phyloP scores from a whole-genome alignment of 2,329 filamentous ascomycete species.

The Didymella keratinophila region DNA sequence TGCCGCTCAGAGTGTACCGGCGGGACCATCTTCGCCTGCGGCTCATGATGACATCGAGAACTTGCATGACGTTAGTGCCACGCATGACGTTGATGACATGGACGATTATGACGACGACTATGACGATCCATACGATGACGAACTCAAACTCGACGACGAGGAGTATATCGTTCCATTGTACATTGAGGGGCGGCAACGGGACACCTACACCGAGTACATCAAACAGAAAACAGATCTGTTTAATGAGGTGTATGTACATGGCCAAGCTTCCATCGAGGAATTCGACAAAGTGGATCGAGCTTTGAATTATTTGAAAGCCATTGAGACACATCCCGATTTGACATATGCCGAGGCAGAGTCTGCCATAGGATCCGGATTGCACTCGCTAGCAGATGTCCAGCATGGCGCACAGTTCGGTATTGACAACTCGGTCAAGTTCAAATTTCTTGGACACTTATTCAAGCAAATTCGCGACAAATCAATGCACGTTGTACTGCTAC shows the following conservation, averaged over 20 bases:
- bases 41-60: slow-evolving; percentile 30
- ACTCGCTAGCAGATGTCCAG: slow-evolving; percentile 29
- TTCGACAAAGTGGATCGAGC: slow-evolving; percentile 29
- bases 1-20: neutral
- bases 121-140: slow-evolving; percentile 36
- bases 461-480: slow-evolving; percentile 28
- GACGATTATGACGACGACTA: slow-evolving; percentile 22
- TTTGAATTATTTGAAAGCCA: slow-evolving; percentile 30
- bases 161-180: slow-evolving; percentile 47
- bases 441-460: slow-evolving; percentile 39
- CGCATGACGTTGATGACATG: slow-evolving; percentile 21
- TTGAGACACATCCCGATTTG: slow-evolving; percentile 47
- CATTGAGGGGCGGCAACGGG: slow-evolving; percentile 43
- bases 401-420: slow-evolving; percentile 38
- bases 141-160: slow-evolving; percentile 37
- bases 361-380: slow-evolving; percentile 9
- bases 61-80: slow-evolving; percentile 2
- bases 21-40: neutral
- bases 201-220: slow-evolving; percentile 34
- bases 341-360: slow-evolving; percentile 33
- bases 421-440: slow-evolving; percentile 46
- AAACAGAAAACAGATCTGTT: slow-evolving; percentile 31
- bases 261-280: slow-evolving; percentile 7
- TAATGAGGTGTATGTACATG: slow-evolving; percentile 13
- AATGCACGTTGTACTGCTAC: slow-evolving; percentile 42